A percentile compares a stretch with the other conserved stretches of the same genome.
These are phyloP conservation scores for Lycium ferocissimum DNA, from an alignment of 257 asterid genomes.

Conservation along the genomic window DNA sequence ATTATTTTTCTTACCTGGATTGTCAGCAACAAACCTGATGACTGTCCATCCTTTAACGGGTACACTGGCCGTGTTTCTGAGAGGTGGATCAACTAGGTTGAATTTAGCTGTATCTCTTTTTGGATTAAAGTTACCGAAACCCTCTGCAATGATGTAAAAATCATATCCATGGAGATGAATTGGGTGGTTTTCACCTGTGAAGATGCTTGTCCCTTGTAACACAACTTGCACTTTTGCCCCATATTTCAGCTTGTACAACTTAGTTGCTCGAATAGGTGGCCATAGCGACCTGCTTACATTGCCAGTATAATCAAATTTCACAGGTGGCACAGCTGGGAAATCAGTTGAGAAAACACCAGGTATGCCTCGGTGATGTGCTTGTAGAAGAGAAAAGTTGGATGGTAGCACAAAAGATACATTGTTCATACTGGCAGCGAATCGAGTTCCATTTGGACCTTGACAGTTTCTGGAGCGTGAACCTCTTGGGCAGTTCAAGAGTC, in stretches of 20 bases:
- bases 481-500: conserved; percentile 66
- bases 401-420: conserved; percentile 87
- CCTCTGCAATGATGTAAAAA: conserved; percentile 81
- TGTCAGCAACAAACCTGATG: conserved; percentile 87
- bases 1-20: conserved; percentile 64
- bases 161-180: conserved; percentile 94
- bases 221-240: conserved; percentile 85
- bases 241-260: conserved; percentile 62
- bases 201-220: conserved; percentile 82
- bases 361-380: conserved; percentile 73
- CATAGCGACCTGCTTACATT: conserved; percentile 75
- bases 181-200: conserved; percentile 90
- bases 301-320: conserved; percentile 77
- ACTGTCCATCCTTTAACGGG: conserved; percentile 94
- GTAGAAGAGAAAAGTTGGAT: conserved; percentile 69
- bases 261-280: conserved; percentile 75
- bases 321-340: conserved; percentile 74
- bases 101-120: conserved; percentile 62
- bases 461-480: conserved; percentile 58
- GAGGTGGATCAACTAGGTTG: conserved; percentile 86
- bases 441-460: conserved; percentile 90
- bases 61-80: conserved; percentile 74
- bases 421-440: conserved; percentile 91
- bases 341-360: conserved; percentile 85
- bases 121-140: conserved; percentile 80